Base-by-base conservation (phyloP, 2,329 filamentous ascomycete genomes). In the Didymella keratinophila region DNA sequence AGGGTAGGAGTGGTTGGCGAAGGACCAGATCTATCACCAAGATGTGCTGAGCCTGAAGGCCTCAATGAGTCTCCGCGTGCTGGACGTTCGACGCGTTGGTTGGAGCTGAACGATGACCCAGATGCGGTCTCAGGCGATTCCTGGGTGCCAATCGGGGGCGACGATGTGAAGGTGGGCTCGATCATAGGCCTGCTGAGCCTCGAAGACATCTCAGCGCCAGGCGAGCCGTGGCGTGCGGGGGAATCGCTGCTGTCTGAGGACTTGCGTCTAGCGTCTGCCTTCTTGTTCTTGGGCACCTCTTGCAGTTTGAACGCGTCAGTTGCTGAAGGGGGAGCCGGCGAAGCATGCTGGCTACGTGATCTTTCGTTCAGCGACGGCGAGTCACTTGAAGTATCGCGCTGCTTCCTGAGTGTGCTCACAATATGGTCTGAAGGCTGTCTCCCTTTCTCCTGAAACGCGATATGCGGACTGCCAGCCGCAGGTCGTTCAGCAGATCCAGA, bases 391-490 rank as follows among this genome's bases (percentile, higher is more conserved):
- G 63, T 56, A 41, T 81, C 78, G 59, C 76, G 76, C 43, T 77
- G 73, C 56, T 76, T 87, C 23, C 81, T 78, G 45, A 84, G 80
- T 1, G 82, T 79, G 36, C 83, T 84, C 28, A 86, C 81, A 23
- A 86, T 78, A 11, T 89, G 86, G 2, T 87, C 86, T 0, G 87
- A 88, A 4, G 83, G 78, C 60, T 87, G 83, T 43, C 90, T 86
- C 2, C 87, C 86, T 76, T 93, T 95, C 70, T 96, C 92, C 74
- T 96, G 92, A 73, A 93, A 96, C 21, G 92, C 90, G 68, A 96
- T 96, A 71, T 97, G 93, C n/a, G 93, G 92, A 16, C 91, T 93
- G 2, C 87, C 58, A 71, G 78, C 66, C 34, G 69, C 69, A 32
- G 80, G 74, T 21, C 65, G 60, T 63, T 83, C 81, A 16, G 76